Evolutionary conservation across 805 yeast genomes (phyloP), one percentile per base, ranked within the genome.

Genomic region (Metschnikowia anglica): DNA sequence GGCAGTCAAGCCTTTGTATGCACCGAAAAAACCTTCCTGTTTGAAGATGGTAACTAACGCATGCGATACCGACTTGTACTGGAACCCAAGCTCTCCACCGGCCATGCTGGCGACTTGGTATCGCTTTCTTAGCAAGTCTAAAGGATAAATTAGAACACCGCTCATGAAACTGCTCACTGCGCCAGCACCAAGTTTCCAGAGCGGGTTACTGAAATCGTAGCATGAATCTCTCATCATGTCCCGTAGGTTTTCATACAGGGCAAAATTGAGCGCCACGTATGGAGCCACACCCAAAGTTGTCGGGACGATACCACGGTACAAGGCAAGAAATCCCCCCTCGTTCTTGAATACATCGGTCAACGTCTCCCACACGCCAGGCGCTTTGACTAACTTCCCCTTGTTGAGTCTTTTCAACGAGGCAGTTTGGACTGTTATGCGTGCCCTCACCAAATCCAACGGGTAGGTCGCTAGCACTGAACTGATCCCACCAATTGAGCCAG

Each of bases 261-360:
- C 84, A 60, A 91, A 91, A 64, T 90, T 91, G 39, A 91, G 76
- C 3, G 96, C 96, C 24, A 88, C 97, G 58, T 90, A 93, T 1
- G 98, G 97, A 1, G 96, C 97, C 16, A 93, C 97, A 1, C 98
- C 97, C 44, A 87, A 65, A 1, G 90, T 80, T 0, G 98, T 91
- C n/a, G 98, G 96, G 48, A 83, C 70, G 10, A 90, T 71, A 2
- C 99, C 99, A 39, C 90, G 73, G 60, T 87, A 91, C 12, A 91
- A 68, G 0, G 89, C 95, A 2, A 59, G 47, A 7, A 88, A 18
- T 0, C 97, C 96, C 27, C 98, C 98, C 65, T 91, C 99, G 12
- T 73, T 75, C 12, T 53, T 55, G 63, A 85, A 87, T 16, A 89
- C 88, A 13, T 72, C 66, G 26, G 49, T 54, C 43, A 86, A 59